Conservation (phyloP, 1,284 basidiomycete genomes). For the Gymnopus androsaceus region DNA sequence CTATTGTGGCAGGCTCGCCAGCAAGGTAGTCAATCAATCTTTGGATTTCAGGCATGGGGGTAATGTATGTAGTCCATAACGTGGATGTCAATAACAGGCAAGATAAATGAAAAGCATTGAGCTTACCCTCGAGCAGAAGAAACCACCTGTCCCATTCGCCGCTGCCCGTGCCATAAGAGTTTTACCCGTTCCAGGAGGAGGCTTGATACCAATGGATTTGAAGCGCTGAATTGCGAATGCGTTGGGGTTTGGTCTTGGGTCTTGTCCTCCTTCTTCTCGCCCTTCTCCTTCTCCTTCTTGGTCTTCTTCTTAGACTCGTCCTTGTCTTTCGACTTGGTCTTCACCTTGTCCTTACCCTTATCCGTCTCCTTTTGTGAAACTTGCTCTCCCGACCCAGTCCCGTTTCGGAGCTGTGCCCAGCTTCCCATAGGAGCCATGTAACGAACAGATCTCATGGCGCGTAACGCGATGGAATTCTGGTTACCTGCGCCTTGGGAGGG, state of each 20-base stretch:
- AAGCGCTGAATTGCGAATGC: conserved; percentile 48
- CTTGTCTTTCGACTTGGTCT: conserved; percentile 16
- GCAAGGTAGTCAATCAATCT: no score
- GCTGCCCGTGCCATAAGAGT: no score
- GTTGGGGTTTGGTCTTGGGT: conserved; percentile 35
- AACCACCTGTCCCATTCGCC: no score
- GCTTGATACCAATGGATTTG: no score
- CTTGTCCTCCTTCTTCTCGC: conserved; percentile 34
- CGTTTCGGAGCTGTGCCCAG: conserved; percentile 60
- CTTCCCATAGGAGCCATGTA: conserved; percentile 71
- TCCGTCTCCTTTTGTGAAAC: conserved; percentile 27
- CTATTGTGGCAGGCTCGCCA: no score
- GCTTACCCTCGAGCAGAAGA: no score
- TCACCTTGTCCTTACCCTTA: conserved; percentile 14
- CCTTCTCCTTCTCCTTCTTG: conserved; percentile 31
- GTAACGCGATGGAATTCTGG: conserved; percentile 61
- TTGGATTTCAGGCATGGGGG: no score
- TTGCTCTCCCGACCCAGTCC: conserved; percentile 30
- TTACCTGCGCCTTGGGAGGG: conserved; percentile 15
- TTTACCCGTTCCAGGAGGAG: no score
- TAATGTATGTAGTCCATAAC: no score
- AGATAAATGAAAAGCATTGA: no score
- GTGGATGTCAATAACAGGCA: no score
- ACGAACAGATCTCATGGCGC: conserved; percentile 76
- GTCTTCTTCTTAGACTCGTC: conserved; percentile 12